These are phyloP conservation scores for Pleurostoma richardsiae DNA, from an alignment of 2,329 filamentous ascomycete genomes.

Conservation along the genomic window DNA sequence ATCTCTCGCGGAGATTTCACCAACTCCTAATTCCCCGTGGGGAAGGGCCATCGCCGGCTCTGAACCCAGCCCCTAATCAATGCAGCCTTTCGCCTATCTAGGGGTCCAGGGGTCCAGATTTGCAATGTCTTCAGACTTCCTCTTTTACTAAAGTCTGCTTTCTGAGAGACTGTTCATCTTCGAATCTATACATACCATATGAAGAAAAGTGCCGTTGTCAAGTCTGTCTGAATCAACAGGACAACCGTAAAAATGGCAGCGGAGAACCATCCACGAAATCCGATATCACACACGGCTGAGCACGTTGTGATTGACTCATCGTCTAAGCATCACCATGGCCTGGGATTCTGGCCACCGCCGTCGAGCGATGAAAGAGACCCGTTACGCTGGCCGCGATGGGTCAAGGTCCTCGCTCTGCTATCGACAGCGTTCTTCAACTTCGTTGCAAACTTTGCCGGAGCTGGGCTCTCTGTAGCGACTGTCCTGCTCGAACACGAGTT, in stretches of 20 bases:
- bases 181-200: background rate
- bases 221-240: background rate
- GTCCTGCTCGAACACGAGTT: slow-evolving; percentile 3
- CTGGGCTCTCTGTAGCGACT: slow-evolving; percentile 6
- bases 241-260: background rate
- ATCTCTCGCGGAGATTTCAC: no score
- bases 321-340: slow-evolving; percentile 1
- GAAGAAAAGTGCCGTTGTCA: background rate
- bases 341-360: background rate
- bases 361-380: slow-evolving; percentile 4
- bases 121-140: no score
- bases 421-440: slow-evolving; percentile 6
- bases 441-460: slow-evolving; percentile 6
- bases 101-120: no score
- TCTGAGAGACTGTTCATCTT: background rate
- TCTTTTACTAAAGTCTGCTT: background rate
- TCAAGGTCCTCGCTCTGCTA: slow-evolving; percentile 4
- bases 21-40: no score
- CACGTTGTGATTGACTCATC: background rate
- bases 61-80: no score
- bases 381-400: slow-evolving; percentile 4
- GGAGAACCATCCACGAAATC: background rate
- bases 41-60: no score
- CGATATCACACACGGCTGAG: background rate
- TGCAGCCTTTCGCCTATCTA: no score